Evolutionary conservation across 768 basidiomycete species (phyloP), one percentile per base, ranked within the genome.

Genomic region (Clitopilus hobsonii): DNA sequence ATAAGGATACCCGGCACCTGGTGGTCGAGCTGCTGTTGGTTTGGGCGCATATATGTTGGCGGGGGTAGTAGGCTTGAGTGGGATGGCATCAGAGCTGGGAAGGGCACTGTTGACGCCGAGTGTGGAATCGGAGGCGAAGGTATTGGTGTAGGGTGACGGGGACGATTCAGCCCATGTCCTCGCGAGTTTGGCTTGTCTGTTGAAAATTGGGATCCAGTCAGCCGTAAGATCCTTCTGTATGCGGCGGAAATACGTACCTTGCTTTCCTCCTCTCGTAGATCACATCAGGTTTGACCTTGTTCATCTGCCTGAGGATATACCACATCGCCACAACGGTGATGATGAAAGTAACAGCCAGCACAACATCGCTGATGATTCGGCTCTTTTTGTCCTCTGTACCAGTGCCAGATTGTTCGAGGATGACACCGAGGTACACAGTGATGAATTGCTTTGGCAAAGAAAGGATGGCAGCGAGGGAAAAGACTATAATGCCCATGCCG

Each of bases 371-470:
- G 58, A 93, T 80, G 57, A 88, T 82, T 58, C 75, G 82, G 64
- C 84, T 80, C 58, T 77, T 76, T 2, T 66, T 77, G 65, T 67
- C 69, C 36, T 69, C 71, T 18, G 58, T 63, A 16, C 75, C 73
- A 20, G 63, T 70, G 5, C 61, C 68, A 3, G 78, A 73, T 53
- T 80, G 72, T 58, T 88, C 82, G n/a, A 91, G 67, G 25, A 89
- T 75, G 26, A 91, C 91, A 29, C 94, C 94, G 14, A 95, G 79
- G 64, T 97, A 97, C 11, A 97, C 94, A 6, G 89, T 91, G 60
- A 93, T 81, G 61, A 97, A 87, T 67, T 97, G 94, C 65, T 95
- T 95, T 6, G 94, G 94, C 65, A 93, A 70, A 18, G 91, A 91
- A 16, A 94, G 72, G 60, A 94, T 70, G 3, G 93, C 88, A 22